Percentiles rank a stretch among this genome's conserved stretches.
Conservation (phyloP, 2,329 filamentous ascomycete genomes). For the Fusarium sp. region DNA sequence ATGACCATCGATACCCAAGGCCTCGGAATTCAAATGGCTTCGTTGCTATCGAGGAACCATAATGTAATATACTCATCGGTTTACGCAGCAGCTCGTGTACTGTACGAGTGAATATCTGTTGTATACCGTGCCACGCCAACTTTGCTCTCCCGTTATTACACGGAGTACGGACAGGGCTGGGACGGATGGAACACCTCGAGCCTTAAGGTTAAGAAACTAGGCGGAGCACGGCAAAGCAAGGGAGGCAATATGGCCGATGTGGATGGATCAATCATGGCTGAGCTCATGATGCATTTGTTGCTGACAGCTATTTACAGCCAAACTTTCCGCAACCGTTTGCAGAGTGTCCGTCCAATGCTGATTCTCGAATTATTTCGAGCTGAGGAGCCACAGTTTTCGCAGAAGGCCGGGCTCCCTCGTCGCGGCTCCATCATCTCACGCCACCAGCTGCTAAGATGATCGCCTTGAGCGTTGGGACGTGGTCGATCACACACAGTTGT, state of each 20-base stretch:
- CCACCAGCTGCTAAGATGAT: constrained; percentile 16
- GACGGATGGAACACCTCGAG: not conserved
- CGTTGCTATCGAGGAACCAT: not conserved
- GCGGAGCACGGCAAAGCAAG: not conserved
- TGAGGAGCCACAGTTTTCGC: constrained; percentile 16
- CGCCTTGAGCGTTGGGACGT: constrained; percentile 6
- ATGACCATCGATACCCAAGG: not conserved
- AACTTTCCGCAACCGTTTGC: constrained; percentile 16
- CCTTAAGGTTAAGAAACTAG: not conserved
- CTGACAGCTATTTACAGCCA: constrained; percentile 19
- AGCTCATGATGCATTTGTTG: constrained; percentile 10
- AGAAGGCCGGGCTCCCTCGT: constrained; percentile 5
- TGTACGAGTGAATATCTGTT: constrained; percentile 10
- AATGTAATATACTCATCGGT: not conserved
- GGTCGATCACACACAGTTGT: constrained; percentile 16
- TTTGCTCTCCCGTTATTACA: constrained; percentile 18
- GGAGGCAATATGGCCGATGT: not conserved
- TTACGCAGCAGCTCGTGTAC: constrained; percentile 5
- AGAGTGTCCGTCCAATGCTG: not conserved
- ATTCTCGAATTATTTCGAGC: not conserved
- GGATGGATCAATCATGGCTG: constrained; percentile 5
- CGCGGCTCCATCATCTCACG: constrained; percentile 33
- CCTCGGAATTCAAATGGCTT: not conserved
- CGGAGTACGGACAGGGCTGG: constrained; percentile 21
- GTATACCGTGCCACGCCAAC: constrained; percentile 21